Base-by-base conservation (phyloP, 306 rosid species). In the Cicer arietinum region DNA sequence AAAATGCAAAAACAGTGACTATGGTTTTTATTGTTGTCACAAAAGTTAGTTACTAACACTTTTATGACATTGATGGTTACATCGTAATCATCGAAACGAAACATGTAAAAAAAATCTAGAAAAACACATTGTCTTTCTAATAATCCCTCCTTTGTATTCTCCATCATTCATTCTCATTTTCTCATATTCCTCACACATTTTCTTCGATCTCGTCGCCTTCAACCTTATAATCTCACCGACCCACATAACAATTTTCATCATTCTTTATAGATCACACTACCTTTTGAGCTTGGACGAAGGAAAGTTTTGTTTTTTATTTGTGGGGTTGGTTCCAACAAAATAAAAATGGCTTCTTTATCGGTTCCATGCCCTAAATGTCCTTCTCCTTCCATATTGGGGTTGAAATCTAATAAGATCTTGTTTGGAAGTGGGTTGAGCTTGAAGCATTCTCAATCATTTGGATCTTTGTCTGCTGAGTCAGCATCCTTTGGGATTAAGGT, bases 341-440 rank as follows among this genome's bases (percentile, higher is more conserved):
- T 90, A 40, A 67, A 18, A 17, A 89, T 90, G 94, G 90, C 88
- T 5, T 82, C 91, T 60, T 87, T 84, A 45, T 70, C 91, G 9
- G 84, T 87, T 46, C 94, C 91, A 7, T 87, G 91, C 79, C 84
- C 91, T 68, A 89, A 89, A 60, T 73, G 81, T 71, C 73, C 75
- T 69, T 41, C 69, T 56, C 43, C 76, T 71, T 37, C 80, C 3
- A 71, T 42, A 58, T 63, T 84, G 53, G 86, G 86, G 9, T 69
- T 80, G 73, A 68, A 76, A 10, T 69, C 83, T 4, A 82, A 54
- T 7, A 77, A 66, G 80, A 52, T 69, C 5, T 69, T 77, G 30
- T 77, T 85, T 67, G 85, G 46, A 22, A 76, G 46, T 44, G 76
- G 81, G 11, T 80, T 86, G 47, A 44, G 74, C 56, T 67, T 84